Percentiles rank a stretch among this genome's conserved stretches.
phyloP scores from a whole-genome alignment of 768 basidiomycete species.

The Russula griseocarnosa region DNA sequence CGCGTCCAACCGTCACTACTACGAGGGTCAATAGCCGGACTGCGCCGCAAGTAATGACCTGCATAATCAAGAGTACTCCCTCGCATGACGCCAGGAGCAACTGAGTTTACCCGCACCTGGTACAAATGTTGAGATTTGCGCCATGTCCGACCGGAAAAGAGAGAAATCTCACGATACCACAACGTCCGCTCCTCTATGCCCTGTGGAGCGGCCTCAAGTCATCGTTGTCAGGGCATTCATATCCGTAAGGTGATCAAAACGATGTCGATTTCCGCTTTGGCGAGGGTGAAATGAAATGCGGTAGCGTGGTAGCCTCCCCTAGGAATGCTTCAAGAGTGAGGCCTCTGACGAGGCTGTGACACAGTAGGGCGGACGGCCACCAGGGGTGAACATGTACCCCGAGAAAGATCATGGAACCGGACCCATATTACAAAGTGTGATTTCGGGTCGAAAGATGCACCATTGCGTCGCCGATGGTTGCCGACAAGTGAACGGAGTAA shows the following conservation, averaged over 20 bases:
- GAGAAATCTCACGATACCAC: neutral
- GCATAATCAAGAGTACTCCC: neutral
- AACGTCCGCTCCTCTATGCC: neutral
- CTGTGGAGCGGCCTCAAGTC: neutral
- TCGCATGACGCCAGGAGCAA: constrained; percentile 1
- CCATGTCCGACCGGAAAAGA: neutral
- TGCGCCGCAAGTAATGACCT: neutral
- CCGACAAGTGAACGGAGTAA: neutral
- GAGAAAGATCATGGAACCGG: neutral
- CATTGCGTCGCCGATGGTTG: neutral
- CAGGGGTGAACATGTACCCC: neutral
- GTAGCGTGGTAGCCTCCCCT: neutral
- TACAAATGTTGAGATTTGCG: neutral
- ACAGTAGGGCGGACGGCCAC: neutral
- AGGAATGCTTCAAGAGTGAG: neutral
- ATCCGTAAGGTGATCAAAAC: neutral
- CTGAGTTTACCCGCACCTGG: neutral
- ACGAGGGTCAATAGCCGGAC: neutral
- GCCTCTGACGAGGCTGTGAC: neutral
- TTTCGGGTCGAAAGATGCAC: neutral
- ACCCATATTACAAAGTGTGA: neutral
- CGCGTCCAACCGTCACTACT: neutral
- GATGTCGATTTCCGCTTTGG: neutral
- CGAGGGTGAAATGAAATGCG: neutral
- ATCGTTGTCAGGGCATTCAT: neutral